A percentile compares a stretch with the other conserved stretches of the same genome.
phyloP scores from a whole-genome alignment of 768 basidiomycete genomes.

The Boletellus emodensis region DNA sequence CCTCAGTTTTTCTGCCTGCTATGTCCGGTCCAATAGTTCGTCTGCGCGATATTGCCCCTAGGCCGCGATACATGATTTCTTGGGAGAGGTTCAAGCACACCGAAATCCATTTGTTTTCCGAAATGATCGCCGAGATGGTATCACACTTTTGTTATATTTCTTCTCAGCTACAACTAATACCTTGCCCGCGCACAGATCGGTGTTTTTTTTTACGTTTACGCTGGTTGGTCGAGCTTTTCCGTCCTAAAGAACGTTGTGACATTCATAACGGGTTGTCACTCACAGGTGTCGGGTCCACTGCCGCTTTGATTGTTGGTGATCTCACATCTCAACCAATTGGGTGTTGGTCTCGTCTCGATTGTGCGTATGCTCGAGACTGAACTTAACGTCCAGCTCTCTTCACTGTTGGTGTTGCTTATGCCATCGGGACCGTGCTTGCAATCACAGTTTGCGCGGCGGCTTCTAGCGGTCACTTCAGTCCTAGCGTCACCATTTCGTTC shows the following conservation, averaged over 20 bases:
- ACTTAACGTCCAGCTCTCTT: conserved; percentile 40
- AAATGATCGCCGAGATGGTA: conserved; percentile 62
- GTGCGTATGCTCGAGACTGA: not conserved
- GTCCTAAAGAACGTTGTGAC: not conserved
- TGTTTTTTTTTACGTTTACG: conserved; percentile 57
- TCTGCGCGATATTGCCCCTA: conserved; percentile 41
- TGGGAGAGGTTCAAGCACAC: conserved; percentile 52
- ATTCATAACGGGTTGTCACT: not conserved
- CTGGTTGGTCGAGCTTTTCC: conserved; percentile 32
- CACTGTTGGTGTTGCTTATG: conserved; percentile 57
- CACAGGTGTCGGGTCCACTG: conserved; percentile 53
- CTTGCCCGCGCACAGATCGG: conserved; percentile 40
- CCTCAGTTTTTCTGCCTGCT: not conserved
- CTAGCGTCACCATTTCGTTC: conserved; percentile 53
- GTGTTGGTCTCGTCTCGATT: conserved; percentile 38
- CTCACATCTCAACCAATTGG: conserved; percentile 42
- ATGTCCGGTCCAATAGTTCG: conserved; percentile 32
- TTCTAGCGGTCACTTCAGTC: conserved; percentile 65
- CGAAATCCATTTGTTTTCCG: conserved; percentile 49
- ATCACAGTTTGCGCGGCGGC: conserved; percentile 47
- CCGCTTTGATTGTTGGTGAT: conserved; percentile 46
- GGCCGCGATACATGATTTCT: conserved; percentile 35
- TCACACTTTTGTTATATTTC: conserved; percentile 2
- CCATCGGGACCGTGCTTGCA: conserved; percentile 57
- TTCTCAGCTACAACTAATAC: not conserved